Conservation (phyloP, 2,329 filamentous ascomycete species). For the Paecilomyces variotii region DNA sequence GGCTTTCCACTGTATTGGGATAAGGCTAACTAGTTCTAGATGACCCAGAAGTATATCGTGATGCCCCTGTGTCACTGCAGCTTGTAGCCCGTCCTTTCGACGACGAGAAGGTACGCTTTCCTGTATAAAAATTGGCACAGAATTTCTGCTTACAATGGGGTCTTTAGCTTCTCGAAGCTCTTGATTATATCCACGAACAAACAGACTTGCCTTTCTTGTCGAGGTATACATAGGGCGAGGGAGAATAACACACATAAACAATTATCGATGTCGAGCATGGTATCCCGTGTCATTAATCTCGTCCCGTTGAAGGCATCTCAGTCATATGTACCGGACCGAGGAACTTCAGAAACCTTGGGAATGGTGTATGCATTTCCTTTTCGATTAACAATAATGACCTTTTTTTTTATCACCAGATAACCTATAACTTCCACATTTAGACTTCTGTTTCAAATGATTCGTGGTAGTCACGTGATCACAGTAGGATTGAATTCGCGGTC, state of each 20-base stretch:
- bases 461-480: background rate
- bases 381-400: background rate
- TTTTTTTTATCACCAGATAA: background rate
- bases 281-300: background rate
- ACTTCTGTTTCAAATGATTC: background rate
- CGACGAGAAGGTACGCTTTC: constrained; percentile 43
- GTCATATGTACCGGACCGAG: too few species aligned
- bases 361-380: background rate
- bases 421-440: background rate
- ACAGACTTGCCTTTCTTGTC: constrained; percentile 1
- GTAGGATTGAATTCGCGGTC: background rate
- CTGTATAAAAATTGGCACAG: background rate
- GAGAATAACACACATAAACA: background rate
- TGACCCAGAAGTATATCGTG: constrained; percentile 39
- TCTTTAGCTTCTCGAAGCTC: constrained; percentile 5
- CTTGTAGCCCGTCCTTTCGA: constrained; percentile 46
- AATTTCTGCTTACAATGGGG: background rate
- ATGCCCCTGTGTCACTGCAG: constrained; percentile 46
- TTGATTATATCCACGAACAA: constrained; percentile 8
- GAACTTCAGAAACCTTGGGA: too few species aligned
- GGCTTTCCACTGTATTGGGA: constrained; percentile 5
- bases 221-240: background rate
- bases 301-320: background rate
- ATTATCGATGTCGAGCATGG: background rate
- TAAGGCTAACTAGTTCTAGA: constrained; percentile 15